A percentile compares a stretch with the other conserved stretches of the same genome.
Evolutionary conservation across 768 basidiomycete genomes (phyloP).

Genomic region (Boletus sensibilis): DNA sequence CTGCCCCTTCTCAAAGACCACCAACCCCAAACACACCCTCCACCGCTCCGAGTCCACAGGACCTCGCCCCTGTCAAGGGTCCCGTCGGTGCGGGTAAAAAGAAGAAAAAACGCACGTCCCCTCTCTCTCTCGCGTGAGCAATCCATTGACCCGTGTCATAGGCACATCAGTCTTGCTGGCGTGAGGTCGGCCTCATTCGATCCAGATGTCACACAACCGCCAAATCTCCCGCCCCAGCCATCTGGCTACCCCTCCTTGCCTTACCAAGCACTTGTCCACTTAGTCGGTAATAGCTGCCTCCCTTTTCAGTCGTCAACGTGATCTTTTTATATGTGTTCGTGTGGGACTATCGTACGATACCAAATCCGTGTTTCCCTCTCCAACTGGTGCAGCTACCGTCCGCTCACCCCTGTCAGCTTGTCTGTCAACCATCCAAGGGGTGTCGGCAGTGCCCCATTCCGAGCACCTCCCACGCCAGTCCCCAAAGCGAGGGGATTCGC

Average conservation of each 20-base stretch:
- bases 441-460: slow-evolving; percentile 61
- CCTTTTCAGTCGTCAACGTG: background rate
- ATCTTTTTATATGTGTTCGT: background rate
- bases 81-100: slow-evolving; percentile 58
- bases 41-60: slow-evolving; percentile 43
- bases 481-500: slow-evolving; percentile 82
- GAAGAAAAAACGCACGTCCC: slow-evolving; percentile 68
- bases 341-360: background rate
- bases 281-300: background rate
- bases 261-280: background rate
- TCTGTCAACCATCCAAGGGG: slow-evolving; percentile 80
- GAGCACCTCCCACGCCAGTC: slow-evolving; percentile 54
- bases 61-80: slow-evolving; percentile 43
- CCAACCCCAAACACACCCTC: slow-evolving; percentile 35
- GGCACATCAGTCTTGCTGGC: slow-evolving; percentile 27
- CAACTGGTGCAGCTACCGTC: slow-evolving; percentile 32
- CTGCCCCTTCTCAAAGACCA: slow-evolving; percentile 35
- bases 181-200: slow-evolving; percentile 9
- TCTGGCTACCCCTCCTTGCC: background rate
- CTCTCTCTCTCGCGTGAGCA: background rate
- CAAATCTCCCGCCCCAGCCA: background rate
- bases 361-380: background rate
- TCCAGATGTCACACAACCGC: background rate
- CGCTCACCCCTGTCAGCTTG: slow-evolving; percentile 65
- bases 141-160: slow-evolving; percentile 8